Evolutionary conservation across 1,284 basidiomycete genomes (phyloP).

Genomic region (Coniophora puteana): DNA sequence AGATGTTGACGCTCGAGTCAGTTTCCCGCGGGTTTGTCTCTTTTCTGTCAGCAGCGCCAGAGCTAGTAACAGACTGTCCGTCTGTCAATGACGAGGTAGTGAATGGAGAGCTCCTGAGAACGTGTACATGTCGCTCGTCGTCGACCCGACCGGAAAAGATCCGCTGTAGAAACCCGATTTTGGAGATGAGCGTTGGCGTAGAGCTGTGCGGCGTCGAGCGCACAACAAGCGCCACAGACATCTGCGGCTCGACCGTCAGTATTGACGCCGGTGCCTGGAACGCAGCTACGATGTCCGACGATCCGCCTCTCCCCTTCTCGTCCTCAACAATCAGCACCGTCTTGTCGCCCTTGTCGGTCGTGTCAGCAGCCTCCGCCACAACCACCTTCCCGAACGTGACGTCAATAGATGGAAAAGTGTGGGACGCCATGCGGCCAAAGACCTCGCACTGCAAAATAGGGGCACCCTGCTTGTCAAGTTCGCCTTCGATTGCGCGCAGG

Average conservation of each 20-base stretch:
- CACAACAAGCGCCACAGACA: conserved; percentile 26
- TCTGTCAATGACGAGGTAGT: no score
- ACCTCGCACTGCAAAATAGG: conserved; percentile 37
- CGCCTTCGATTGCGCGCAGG: conserved; percentile 13
- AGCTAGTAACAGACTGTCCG: no score
- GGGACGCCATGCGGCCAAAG: conserved; percentile 18
- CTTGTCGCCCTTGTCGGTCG: conserved; percentile 16
- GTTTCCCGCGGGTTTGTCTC: no score
- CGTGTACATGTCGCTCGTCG: conserved; percentile 29
- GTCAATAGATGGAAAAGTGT: conserved; percentile 34
- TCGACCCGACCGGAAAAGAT: conserved; percentile 20
- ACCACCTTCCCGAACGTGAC: conserved; percentile 32
- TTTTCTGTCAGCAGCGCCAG: no score
- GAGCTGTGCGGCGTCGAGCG: conserved; percentile 21
- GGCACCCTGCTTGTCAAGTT: conserved; percentile 22
- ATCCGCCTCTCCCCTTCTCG: conserved; percentile 23
- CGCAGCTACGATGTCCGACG: conserved; percentile 35
- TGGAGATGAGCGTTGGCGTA: conserved; percentile 8
- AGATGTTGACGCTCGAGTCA: background rate
- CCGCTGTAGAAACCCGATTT: conserved; percentile 21
- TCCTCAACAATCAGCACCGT: conserved; percentile 32
- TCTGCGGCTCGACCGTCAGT: conserved; percentile 20
- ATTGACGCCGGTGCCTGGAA: conserved; percentile 34
- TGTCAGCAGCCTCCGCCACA: no score
- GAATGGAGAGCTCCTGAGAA: conserved; percentile 29